A percentile compares a stretch with the other conserved stretches of the same genome.
Conservation (phyloP, 192 early-diverging fungal genomes). For the Diversispora epigaea region DNA sequence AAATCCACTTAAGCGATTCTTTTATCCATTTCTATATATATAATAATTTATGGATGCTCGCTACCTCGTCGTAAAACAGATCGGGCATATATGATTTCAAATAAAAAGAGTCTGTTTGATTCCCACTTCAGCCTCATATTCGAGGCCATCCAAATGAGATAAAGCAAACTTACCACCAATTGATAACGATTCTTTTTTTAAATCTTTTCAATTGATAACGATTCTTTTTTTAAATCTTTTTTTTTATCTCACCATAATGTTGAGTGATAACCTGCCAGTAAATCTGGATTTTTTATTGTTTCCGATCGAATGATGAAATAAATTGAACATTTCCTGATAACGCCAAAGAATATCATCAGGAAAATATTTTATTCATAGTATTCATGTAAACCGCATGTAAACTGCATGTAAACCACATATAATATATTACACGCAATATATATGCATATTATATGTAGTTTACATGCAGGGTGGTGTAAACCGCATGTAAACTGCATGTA, state of each 20-base stretch:
- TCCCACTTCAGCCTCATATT: slow-evolving; percentile 50
- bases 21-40: too few species aligned
- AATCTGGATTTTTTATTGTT: slow-evolving; percentile 96
- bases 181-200: slow-evolving; percentile 66
- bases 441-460: too few species aligned
- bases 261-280: slow-evolving; percentile 92
- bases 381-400: too few species aligned
- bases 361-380: too few species aligned
- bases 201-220: too few species aligned
- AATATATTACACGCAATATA: too few species aligned
- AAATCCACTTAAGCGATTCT: too few species aligned
- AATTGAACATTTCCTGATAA: slow-evolving; percentile 64
- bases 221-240: too few species aligned
- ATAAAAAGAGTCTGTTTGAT: slow-evolving; percentile 76
- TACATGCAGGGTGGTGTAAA: too few species aligned
- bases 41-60: slow-evolving; percentile 27
- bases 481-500: too few species aligned
- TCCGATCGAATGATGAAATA: slow-evolving; percentile 81
- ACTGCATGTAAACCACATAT: too few species aligned
- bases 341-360: slow-evolving; percentile 70
- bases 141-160: slow-evolving; percentile 58
- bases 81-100: slow-evolving; percentile 49
- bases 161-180: slow-evolving; percentile 65
- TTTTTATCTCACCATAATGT: slow-evolving; percentile 56
- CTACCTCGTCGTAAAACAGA: slow-evolving; percentile 54